These are phyloP conservation scores for Cordyceps cateniannulata DNA, from an alignment of 2,329 filamentous ascomycete genomes.

Conservation along the genomic window DNA sequence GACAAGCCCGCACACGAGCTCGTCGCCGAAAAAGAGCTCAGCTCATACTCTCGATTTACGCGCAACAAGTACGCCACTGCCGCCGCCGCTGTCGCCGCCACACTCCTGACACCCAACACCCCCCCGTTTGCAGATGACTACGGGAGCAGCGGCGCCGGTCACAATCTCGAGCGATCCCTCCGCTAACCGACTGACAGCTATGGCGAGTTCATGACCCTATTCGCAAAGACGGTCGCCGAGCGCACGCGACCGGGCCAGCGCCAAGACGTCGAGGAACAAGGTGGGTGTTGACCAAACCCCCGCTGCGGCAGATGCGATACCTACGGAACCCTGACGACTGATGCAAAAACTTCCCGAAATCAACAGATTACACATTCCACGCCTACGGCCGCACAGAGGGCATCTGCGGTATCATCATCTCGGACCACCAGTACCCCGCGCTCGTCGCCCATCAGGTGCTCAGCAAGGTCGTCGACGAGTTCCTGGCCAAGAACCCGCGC, in stretches of 20 bases:
- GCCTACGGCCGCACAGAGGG: slow-evolving; percentile 70
- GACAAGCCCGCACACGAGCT: slow-evolving; percentile 70
- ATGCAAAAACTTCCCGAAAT: background rate
- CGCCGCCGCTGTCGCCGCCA: background rate
- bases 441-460: slow-evolving; percentile 82
- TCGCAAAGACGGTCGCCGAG: slow-evolving; percentile 82
- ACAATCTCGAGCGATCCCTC: background rate
- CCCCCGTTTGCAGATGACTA: background rate
- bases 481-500: slow-evolving; percentile 68
- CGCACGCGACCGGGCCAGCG: slow-evolving; percentile 73
- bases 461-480: slow-evolving; percentile 82
- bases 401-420: slow-evolving; percentile 70
- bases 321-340: background rate
- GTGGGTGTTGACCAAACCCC: slow-evolving; percentile 30
- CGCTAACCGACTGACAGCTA: slow-evolving; percentile 25
- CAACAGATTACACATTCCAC: slow-evolving; percentile 68
- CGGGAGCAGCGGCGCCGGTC: background rate
- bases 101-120: background rate
- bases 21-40: slow-evolving; percentile 68
- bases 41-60: slow-evolving; percentile 74
- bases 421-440: slow-evolving; percentile 66
- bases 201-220: slow-evolving; percentile 71
- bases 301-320: background rate
- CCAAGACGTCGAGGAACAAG: slow-evolving; percentile 79
- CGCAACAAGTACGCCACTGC: slow-evolving; percentile 53